Evolutionary conservation across 2,329 filamentous ascomycete genomes (phyloP).

Genomic region (Nemania diffusa): DNA sequence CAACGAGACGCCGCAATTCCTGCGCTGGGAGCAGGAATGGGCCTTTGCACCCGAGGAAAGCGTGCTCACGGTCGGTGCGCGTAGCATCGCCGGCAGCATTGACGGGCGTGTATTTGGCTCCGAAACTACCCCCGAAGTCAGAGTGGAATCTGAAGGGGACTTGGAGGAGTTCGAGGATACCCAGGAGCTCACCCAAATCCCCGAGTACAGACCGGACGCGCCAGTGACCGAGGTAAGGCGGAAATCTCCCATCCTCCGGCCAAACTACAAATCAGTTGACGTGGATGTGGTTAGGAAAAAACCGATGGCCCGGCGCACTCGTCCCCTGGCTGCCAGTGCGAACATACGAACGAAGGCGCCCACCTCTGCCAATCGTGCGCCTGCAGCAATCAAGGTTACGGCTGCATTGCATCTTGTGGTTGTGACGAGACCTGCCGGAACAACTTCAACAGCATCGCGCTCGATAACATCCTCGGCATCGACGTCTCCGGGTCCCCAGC

Average conservation of each 20-base stretch:
- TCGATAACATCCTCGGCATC: constrained; percentile 35
- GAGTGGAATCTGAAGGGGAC: constrained; percentile 27
- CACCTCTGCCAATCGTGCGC: constrained; percentile 33
- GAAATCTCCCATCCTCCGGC: neutral
- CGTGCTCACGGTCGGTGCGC: constrained; percentile 11
- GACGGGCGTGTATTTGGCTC: constrained; percentile 35
- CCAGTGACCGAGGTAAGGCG: constrained; percentile 37
- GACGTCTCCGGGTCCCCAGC: constrained; percentile 12
- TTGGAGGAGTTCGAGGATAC: constrained; percentile 30
- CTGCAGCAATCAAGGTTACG: constrained; percentile 36
- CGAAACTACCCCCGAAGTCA: constrained; percentile 31
- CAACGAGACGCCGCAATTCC: constrained; percentile 35
- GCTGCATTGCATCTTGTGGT: constrained; percentile 37
- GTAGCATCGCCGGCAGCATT: constrained; percentile 27
- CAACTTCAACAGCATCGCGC: constrained; percentile 35
- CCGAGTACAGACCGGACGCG: constrained; percentile 33
- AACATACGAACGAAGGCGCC: constrained; percentile 13
- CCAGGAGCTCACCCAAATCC: constrained; percentile 17
- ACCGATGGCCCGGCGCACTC: constrained; percentile 19
- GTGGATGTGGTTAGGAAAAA: constrained; percentile 21
- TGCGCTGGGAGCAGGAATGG: constrained; percentile 37
- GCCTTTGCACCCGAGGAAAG: constrained; percentile 31
- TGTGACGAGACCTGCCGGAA: constrained; percentile 39
- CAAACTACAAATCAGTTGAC: constrained; percentile 17
- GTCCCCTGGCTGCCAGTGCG: constrained; percentile 28